A percentile compares a stretch with the other conserved stretches of the same genome.
phyloP scores from a whole-genome alignment of 257 asterid genomes.

The Cruciata laevipes region DNA sequence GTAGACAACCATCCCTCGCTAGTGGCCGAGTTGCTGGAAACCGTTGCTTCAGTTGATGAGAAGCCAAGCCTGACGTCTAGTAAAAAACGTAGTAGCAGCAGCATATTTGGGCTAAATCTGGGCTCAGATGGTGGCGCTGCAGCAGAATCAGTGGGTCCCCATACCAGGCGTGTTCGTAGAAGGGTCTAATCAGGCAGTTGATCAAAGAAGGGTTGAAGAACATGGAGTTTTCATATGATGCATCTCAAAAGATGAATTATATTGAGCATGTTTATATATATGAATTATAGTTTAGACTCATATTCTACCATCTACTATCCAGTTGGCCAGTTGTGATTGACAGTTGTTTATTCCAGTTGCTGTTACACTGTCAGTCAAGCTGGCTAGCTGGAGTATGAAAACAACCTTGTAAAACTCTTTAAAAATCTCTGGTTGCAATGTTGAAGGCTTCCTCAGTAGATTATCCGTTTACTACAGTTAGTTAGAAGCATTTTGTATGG shows the following conservation, averaged over 20 bases:
- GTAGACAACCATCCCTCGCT: constrained; percentile 78
- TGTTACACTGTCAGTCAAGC: not conserved
- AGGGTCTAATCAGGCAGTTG: constrained; percentile 33
- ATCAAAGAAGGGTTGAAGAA: constrained; percentile 4
- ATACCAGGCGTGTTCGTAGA: constrained; percentile 60
- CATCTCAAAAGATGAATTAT: not conserved
- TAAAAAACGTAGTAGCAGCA: constrained; percentile 86
- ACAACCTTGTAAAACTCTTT: not conserved
- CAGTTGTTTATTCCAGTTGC: not conserved
- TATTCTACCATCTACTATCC: not conserved
- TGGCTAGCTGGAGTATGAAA: not conserved
- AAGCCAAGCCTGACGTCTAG: constrained; percentile 42
- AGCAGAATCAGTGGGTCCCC: constrained; percentile 51
- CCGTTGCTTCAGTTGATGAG: constrained; percentile 69
- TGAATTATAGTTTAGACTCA: not conserved
- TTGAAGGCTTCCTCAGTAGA: too few species aligned
- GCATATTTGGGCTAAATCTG: constrained; percentile 71
- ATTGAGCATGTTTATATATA: constrained; percentile 6
- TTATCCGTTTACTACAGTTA: too few species aligned
- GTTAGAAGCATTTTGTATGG: too few species aligned
- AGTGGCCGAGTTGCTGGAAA: constrained; percentile 76
- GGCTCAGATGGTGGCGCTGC: constrained; percentile 55
- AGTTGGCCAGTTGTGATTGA: constrained; percentile 1
- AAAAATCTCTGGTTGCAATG: too few species aligned
- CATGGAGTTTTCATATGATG: not conserved